phyloP scores from a whole-genome alignment of 345 rosid genomes.

The Heritiera littoralis region DNA sequence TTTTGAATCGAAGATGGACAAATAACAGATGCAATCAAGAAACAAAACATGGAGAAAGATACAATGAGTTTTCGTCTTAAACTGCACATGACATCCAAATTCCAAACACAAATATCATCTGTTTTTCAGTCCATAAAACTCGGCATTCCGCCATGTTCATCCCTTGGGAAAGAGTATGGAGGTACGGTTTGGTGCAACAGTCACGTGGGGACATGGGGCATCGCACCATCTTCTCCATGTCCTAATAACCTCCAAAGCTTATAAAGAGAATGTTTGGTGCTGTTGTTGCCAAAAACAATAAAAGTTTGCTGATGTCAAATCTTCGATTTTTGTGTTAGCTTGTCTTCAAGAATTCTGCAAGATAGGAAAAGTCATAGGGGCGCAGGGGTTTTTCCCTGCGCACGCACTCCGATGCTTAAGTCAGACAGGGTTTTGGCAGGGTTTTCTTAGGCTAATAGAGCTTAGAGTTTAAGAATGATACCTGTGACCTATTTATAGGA shows the following conservation, averaged over 20 bases:
- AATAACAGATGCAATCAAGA: not conserved
- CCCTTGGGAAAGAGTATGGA: not conserved
- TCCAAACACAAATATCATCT: not conserved
- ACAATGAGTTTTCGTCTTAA: not conserved
- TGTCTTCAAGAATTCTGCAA: too few species aligned
- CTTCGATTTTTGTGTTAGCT: too few species aligned
- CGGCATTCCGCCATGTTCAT: not conserved
- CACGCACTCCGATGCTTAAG: too few species aligned
- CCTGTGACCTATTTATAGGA: too few species aligned
- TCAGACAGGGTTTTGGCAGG: too few species aligned
- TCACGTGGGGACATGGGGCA: not conserved
- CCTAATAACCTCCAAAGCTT: not conserved
- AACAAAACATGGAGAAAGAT: not conserved
- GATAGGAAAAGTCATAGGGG: too few species aligned
- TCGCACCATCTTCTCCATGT: not conserved
- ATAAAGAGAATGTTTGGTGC: conserved; percentile 26
- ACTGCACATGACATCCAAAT: not conserved
- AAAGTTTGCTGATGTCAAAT: too few species aligned
- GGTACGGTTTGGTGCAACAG: conserved; percentile 13
- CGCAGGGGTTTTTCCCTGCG: too few species aligned
- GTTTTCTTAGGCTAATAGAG: too few species aligned
- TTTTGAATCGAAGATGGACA: not conserved
- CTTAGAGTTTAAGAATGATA: too few species aligned
- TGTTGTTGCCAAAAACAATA: too few species aligned
- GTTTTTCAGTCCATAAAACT: not conserved